phyloP scores from a whole-genome alignment of 495 filamentous ascomycete species.

The Aspergillus asperescens region DNA sequence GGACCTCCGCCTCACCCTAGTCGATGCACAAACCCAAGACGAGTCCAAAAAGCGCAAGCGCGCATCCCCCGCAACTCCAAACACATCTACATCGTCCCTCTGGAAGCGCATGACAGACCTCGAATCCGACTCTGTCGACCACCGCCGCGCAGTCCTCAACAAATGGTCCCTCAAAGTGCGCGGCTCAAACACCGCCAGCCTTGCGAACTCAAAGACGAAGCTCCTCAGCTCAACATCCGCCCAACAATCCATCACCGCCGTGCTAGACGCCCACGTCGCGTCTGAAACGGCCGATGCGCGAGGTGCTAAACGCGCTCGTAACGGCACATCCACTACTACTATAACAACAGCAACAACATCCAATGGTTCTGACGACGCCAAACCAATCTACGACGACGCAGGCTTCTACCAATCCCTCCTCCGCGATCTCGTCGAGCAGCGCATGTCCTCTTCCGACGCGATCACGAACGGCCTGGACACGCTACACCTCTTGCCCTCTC shows the following conservation, averaged over 20 bases:
- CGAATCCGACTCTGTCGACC: slow-evolving; percentile 46
- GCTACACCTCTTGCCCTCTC: slow-evolving; percentile 31
- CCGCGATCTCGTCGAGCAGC: slow-evolving; percentile 85
- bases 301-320: slow-evolving; percentile 51
- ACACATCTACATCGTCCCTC: slow-evolving; percentile 50
- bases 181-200: slow-evolving; percentile 31
- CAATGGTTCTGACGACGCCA: slow-evolving; percentile 5
- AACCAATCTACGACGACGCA: slow-evolving; percentile 78
- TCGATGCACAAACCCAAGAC: slow-evolving; percentile 43
- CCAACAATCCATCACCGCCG: slow-evolving; percentile 60
- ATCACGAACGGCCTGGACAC: slow-evolving; percentile 43
- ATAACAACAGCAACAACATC: background rate
- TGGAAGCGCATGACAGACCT: slow-evolving; percentile 68
- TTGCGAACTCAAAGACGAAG: slow-evolving; percentile 38
- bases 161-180: slow-evolving; percentile 52
- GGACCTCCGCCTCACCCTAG: slow-evolving; percentile 58
- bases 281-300: slow-evolving; percentile 57
- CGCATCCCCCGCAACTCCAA: slow-evolving; percentile 40
- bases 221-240: slow-evolving; percentile 38
- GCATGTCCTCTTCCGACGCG: slow-evolving; percentile 50
- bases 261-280: slow-evolving; percentile 68
- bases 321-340: background rate
- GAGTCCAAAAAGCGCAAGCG: slow-evolving; percentile 57
- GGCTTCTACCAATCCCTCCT: slow-evolving; percentile 89
- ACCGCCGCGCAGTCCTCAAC: slow-evolving; percentile 40